Evolutionary conservation across 108 stramenopile species (phyloP).

Genomic region (Fragilariopsis cylindrus): DNA sequence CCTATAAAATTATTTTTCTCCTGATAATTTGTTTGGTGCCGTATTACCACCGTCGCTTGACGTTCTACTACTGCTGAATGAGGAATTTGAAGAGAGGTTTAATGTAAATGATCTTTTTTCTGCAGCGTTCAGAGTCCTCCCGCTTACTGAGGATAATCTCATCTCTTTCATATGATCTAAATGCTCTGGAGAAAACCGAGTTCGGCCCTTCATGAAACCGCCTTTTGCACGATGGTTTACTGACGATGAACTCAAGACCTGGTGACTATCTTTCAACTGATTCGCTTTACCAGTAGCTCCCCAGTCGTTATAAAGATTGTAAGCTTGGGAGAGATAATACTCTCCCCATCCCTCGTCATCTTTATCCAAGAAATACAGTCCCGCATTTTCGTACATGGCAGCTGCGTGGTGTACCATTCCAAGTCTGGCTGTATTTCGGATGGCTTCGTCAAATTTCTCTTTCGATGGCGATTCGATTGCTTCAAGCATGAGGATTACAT

Average conservation of each 20-base stretch:
- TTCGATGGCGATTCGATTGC: slow-evolving; percentile 42
- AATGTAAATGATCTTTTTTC: not conserved
- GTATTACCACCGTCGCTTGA: not conserved
- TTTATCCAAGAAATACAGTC: slow-evolving; percentile 25
- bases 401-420: slow-evolving; percentile 41
- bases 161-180: slow-evolving; percentile 17
- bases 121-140: too few species aligned
- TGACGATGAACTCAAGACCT: slow-evolving; percentile 17
- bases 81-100: not conserved
- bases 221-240: slow-evolving; percentile 15
- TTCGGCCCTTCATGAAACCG: slow-evolving; percentile 28
- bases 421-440: slow-evolving; percentile 25
- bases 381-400: slow-evolving; percentile 38
- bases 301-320: slow-evolving; percentile 45
- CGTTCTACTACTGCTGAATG: not conserved
- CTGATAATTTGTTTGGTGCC: too few species aligned
- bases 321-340: slow-evolving; percentile 34
- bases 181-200: slow-evolving; percentile 27
- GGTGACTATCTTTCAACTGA: slow-evolving; percentile 9
- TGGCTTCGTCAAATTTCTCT: slow-evolving; percentile 32
- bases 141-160: not conserved
- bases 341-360: slow-evolving; percentile 29
- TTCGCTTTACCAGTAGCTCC: slow-evolving; percentile 43
- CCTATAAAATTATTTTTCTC: too few species aligned
- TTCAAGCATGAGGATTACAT: slow-evolving; percentile 22